Evolutionary conservation across 208 protist genomes (phyloP).

Genomic region (Leishmania gerbilli): DNA sequence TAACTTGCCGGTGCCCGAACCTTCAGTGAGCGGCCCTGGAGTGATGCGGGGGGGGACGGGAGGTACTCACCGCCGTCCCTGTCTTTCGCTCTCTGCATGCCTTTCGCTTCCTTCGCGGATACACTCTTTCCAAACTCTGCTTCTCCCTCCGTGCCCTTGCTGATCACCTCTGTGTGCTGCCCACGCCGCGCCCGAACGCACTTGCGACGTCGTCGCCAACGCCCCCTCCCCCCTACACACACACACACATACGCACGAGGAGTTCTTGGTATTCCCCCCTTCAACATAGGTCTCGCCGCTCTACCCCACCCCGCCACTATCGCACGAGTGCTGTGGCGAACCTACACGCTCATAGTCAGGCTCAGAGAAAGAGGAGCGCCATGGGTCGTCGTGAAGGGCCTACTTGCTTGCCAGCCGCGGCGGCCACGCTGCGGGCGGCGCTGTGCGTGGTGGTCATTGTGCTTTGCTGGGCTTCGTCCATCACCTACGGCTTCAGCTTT

Average conservation of each 20-base stretch:
- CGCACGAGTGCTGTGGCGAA: not conserved
- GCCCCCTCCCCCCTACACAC: not conserved
- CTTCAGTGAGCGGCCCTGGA: not conserved
- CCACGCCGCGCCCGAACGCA: not conserved
- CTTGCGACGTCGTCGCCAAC: not conserved
- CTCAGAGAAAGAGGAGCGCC: not conserved
- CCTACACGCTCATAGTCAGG: not conserved
- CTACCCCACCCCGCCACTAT: not conserved
- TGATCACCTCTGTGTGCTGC: not conserved
- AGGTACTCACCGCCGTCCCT: not conserved
- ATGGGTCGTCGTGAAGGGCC: not conserved
- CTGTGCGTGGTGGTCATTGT: not conserved
- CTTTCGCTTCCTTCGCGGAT: not conserved
- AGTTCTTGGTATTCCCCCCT: not conserved
- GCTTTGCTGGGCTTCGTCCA: conserved; percentile 10
- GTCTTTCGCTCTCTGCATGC: not conserved
- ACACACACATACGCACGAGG: not conserved
- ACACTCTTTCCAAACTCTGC: not conserved
- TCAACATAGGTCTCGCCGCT: not conserved
- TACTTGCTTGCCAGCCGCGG: not conserved
- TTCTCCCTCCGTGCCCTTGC: not conserved
- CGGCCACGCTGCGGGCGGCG: not conserved
- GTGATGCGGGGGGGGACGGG: not conserved
- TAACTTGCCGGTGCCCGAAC: not conserved
- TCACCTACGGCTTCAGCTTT: conserved; percentile 13